Evolutionary conservation across 2,329 filamentous ascomycete genomes (phyloP).

Genomic region (Elsinoe arachidis): DNA sequence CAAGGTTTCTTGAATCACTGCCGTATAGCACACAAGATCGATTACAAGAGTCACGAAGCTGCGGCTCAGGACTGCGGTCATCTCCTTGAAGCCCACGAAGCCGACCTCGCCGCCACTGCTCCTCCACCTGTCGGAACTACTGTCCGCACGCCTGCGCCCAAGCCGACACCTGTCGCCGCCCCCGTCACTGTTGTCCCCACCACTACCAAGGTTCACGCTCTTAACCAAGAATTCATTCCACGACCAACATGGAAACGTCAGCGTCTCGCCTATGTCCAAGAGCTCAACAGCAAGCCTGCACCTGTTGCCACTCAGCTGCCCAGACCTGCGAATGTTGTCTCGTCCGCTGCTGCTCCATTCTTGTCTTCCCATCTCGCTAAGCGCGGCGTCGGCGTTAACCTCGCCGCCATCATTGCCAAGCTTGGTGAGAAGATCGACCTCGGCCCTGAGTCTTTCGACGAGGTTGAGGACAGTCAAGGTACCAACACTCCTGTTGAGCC

Average conservation of each 20-base stretch:
- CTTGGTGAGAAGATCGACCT: constrained; percentile 29
- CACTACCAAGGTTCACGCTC: constrained; percentile 11
- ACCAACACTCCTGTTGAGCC: constrained; percentile 1
- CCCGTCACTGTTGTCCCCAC: not conserved
- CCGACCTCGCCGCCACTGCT: constrained; percentile 15
- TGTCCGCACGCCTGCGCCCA: constrained; percentile 12
- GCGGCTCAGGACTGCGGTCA: constrained; percentile 83
- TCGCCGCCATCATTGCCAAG: constrained; percentile 23
- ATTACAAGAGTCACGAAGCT: constrained; percentile 93
- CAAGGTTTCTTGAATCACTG: constrained; percentile 99
- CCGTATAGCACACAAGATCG: constrained; percentile 84
- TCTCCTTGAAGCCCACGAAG: constrained; percentile 62
- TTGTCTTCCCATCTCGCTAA: constrained; percentile 34
- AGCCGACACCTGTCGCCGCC: not conserved
- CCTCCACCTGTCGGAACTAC: constrained; percentile 8
- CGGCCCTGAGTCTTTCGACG: constrained; percentile 19
- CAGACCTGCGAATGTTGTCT: constrained; percentile 5
- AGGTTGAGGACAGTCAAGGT: constrained; percentile 13
- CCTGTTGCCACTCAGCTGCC: not conserved
- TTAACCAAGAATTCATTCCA: constrained; percentile 15
- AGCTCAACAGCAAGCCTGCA: not conserved
- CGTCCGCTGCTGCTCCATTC: constrained; percentile 27
- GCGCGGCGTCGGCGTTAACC: constrained; percentile 33
- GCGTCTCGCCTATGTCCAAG: constrained; percentile 10
- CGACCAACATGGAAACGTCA: constrained; percentile 17